Percentiles rank a stretch among this genome's conserved stretches.
phyloP scores from a whole-genome alignment of 352 stramenopile species.

The Pythium phragmiticola region DNA sequence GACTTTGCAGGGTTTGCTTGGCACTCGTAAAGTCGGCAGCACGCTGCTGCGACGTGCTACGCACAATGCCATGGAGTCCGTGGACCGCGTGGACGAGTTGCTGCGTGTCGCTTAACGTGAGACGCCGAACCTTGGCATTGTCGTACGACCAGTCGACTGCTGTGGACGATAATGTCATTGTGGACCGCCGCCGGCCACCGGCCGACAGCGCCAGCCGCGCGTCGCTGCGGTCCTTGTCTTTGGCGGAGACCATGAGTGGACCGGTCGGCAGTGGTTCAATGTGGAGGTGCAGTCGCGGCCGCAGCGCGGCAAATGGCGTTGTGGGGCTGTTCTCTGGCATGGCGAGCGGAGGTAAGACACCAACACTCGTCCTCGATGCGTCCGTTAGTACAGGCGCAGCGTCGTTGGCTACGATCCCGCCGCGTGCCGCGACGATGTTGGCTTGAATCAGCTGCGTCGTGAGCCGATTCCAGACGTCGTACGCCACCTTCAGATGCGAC shows the following conservation, averaged over 20 bases:
- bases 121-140: conserved; percentile 34
- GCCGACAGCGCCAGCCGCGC: conserved; percentile 8
- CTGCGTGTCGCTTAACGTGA: conserved; percentile 31
- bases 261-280: conserved; percentile 24
- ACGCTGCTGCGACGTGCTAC: conserved; percentile 28
- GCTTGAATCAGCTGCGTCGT: conserved; percentile 24
- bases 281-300: conserved; percentile 28
- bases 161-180: conserved; percentile 10
- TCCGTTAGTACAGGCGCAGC: background rate
- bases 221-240: conserved; percentile 22
- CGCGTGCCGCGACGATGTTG: conserved; percentile 21
- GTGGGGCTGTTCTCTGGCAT: conserved; percentile 1
- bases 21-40: conserved; percentile 35
- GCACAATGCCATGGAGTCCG: conserved; percentile 34
- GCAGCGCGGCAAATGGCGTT: conserved; percentile 1
- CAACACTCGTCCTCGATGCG: background rate
- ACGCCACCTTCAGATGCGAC: conserved; percentile 19
- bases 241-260: conserved; percentile 21
- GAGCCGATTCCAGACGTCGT: conserved; percentile 29
- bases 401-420: background rate
- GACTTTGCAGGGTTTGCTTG: conserved; percentile 32
- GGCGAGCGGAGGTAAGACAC: background rate
- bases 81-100: conserved; percentile 39
- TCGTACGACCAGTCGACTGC: conserved; percentile 36
- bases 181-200: conserved; percentile 21